These are phyloP conservation scores for Amesomyces nigricolor DNA, from an alignment of 2,329 filamentous ascomycete genomes.

Conservation along the genomic window DNA sequence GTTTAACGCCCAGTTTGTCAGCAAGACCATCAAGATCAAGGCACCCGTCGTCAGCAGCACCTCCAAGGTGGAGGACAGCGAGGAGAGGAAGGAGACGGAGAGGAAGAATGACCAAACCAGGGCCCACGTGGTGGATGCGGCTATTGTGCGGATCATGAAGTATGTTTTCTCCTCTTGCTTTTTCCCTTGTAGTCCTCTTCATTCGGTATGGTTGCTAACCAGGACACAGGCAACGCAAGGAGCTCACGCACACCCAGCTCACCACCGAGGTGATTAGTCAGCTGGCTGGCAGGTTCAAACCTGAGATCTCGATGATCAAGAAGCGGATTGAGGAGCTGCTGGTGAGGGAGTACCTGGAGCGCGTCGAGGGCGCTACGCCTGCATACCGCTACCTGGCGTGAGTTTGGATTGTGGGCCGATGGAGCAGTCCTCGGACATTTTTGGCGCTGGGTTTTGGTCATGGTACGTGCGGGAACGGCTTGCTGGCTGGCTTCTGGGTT, in stretches of 20 bases:
- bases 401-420: constrained; percentile 10
- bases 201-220: not conserved
- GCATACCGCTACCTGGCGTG: constrained; percentile 69
- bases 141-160: constrained; percentile 82
- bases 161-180: constrained; percentile 40
- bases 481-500: not conserved
- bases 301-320: constrained; percentile 73
- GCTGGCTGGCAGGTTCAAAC: constrained; percentile 63
- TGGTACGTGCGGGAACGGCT: not conserved
- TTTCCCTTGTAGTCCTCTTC: not conserved
- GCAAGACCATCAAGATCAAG: constrained; percentile 82
- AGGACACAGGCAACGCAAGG: constrained; percentile 60
- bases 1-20: constrained; percentile 77
- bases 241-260: constrained; percentile 62
- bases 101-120: constrained; percentile 69
- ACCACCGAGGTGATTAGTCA: constrained; percentile 68
- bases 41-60: constrained; percentile 75
- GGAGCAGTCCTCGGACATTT: not conserved
- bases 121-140: constrained; percentile 67
- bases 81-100: constrained; percentile 65
- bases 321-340: constrained; percentile 75
- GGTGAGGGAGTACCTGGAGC: constrained; percentile 70
- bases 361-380: constrained; percentile 60
- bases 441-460: not conserved
- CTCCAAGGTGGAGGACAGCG: constrained; percentile 76